These are phyloP conservation scores for Omphalotus olearius DNA, from an alignment of 1,284 basidiomycete genomes.

Conservation along the genomic window DNA sequence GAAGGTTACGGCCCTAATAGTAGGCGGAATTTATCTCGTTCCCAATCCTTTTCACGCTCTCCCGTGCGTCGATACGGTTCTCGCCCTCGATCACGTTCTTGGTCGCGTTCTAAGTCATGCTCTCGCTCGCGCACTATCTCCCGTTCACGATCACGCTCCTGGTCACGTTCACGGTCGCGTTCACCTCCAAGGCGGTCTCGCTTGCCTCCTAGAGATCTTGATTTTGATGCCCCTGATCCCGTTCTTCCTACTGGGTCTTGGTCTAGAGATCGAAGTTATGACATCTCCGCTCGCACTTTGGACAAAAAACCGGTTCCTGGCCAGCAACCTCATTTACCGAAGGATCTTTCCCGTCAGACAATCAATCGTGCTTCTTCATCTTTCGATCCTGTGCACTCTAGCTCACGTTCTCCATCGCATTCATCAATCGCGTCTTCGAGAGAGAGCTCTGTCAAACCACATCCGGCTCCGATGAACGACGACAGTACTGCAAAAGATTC, in stretches of 20 bases:
- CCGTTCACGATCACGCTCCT: slow-evolving; percentile 11
- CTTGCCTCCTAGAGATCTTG: slow-evolving; percentile 1
- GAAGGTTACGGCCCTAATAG: not conserved
- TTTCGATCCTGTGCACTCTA: slow-evolving; percentile 23
- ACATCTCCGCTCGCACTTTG: slow-evolving; percentile 31
- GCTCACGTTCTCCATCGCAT: slow-evolving; percentile 33
- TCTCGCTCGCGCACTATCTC: slow-evolving; percentile 14
- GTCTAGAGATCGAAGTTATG: slow-evolving; percentile 1
- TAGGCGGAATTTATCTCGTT: slow-evolving; percentile 6
- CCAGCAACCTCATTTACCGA: not conserved
- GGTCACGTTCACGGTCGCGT: slow-evolving; percentile 28
- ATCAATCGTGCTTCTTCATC: not conserved
- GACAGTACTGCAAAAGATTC: too few relatives aligned
- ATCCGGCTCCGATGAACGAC: not conserved
- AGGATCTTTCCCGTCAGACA: not conserved
- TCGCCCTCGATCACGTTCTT: slow-evolving; percentile 14
- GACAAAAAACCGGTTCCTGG: slow-evolving; percentile 14
- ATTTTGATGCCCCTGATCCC: slow-evolving; percentile 5
- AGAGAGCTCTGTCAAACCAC: slow-evolving; percentile 16
- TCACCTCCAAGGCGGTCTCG: slow-evolving; percentile 18
- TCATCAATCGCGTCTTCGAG: slow-evolving; percentile 31
- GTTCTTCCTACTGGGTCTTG: not conserved
- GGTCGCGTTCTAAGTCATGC: slow-evolving; percentile 15
- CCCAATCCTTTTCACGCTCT: slow-evolving; percentile 13
- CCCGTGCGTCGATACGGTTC: slow-evolving; percentile 13